Evolutionary conservation across 2,329 filamentous ascomycete species (phyloP), one percentile per base, ranked within the genome.

Genomic region (Colletotrichum theobromicola): DNA sequence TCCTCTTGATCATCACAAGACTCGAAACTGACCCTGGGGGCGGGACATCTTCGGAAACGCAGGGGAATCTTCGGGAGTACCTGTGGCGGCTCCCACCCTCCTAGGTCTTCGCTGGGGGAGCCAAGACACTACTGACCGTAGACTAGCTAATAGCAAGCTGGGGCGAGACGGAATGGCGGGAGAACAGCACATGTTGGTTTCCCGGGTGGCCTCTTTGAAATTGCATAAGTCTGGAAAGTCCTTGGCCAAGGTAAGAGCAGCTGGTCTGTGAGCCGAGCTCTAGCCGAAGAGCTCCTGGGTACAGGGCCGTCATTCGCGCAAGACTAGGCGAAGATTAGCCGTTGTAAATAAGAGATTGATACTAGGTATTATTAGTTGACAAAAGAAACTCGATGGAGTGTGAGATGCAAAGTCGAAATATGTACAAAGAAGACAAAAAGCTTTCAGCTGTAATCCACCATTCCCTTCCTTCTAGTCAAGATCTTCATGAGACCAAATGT

Each of bases 21-120:
- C n/a, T 50, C 42, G 21, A 10, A 50, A 0, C 13, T 10, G 6
- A 21, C n/a, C 42, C n/a, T n/a, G n/a, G 4, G 0, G 42, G 1
- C 0, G 42, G 42, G n/a, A 50, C 0, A 50, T 50, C 42, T 50
- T 50, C 42, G 42, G 42, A 1, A 7, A n/a, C n/a, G 10, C n/a
- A 50, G 42, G 42, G 10, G 10, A 50, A 50, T 50, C 42, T 50
- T 50, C 42, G 42, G 42, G 42, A 13, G 21, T 21, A 50, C n/a
- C 24, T 13, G 0, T 0, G 42, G 7, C 42, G 42, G 42, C 42
- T 50, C 42, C 42, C 6, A 50, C 42, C 12, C 13, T 13, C 6
- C 42, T n/a, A 50, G 42, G 42, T 0, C 42, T 21, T 50, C 10
- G n/a, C 24, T 2, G 42, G 24, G 42, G 1, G 0, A 7, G 42